These are phyloP conservation scores for Malassezia obtusa DNA, from an alignment of 1,284 basidiomycete species.

Conservation along the genomic window DNA sequence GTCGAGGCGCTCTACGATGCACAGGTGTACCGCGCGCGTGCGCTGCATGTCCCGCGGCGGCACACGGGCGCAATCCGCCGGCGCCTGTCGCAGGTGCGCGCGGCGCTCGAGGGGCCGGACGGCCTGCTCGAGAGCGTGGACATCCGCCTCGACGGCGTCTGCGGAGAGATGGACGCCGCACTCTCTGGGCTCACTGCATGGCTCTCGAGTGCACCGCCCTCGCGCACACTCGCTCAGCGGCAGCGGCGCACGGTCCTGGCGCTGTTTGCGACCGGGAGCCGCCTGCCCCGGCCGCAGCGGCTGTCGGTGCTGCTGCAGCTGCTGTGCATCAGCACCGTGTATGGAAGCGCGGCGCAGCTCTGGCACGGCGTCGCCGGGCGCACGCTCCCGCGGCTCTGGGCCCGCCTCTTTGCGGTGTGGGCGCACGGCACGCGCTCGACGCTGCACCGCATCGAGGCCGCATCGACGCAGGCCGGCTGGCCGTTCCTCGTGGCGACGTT, in stretches of 20 bases:
- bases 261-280: neutral
- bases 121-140: conserved; percentile 2
- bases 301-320: neutral
- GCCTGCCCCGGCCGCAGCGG: neutral
- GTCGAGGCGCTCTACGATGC: neutral
- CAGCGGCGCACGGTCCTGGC: conserved; percentile 10
- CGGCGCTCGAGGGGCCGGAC: neutral
- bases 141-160: conserved; percentile 1
- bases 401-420: conserved; percentile 5
- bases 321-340: neutral
- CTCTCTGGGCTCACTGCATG: neutral
- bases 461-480: neutral
- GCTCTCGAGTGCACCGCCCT: neutral
- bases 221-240: neutral
- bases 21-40: no score
- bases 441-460: neutral
- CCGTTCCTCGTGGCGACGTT: neutral
- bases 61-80: neutral
- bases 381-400: conserved; percentile 11
- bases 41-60: neutral
- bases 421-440: neutral
- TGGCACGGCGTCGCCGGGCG: neutral
- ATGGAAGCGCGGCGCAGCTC: neutral
- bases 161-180: neutral
- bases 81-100: neutral